Base-by-base conservation (phyloP, 805 yeast species). In the Clavispora fructus region DNA sequence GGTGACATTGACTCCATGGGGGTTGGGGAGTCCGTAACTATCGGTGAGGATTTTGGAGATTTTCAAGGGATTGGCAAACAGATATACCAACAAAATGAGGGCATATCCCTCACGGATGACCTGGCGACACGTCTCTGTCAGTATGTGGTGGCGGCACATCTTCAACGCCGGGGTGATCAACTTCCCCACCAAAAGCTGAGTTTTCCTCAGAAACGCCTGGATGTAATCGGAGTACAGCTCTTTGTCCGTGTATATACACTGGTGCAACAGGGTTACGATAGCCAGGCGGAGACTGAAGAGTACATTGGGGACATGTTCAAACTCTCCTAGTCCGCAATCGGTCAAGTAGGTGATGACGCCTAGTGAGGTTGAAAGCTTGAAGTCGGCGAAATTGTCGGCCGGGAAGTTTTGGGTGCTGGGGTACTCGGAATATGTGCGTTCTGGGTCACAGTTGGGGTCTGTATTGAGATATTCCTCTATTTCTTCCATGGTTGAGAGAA, bases 61-160 rank as follows among this genome's bases (percentile, higher is more conserved):
- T n/a, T 46, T 51, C 44, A 44, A 46, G 12, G 56, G 56, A 33
- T 51, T 51, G 4, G 56, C 47, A 29, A 51, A 51, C 9, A 49
- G 43, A 40, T 44, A 53, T 28, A 50, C 40, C 26, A 53, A 46
- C 27, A 42, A 17, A 7, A 50, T 44, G 12, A 53, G 40, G 17
- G 47, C 52, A 23, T 48, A 49, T 33, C 41, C 40, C 12, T 49
- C 48, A 33, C 49, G 43, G 30, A 53, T 49, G 6, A 53, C 40
- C 26, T 31, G 44, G 30, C 44, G 52, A 42, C 54, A 50, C 26
- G 40, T 35, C 19, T 46, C 42, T 19, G 48, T 29, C 27, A 33
- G 41, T 7, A 45, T 39, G 38, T 41, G 41, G 26, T 17, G 38
- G 11, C 29, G 42, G 40, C 56, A 53, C 35, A 27, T 45, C 19